A percentile compares a stretch with the other conserved stretches of the same genome.
Evolutionary conservation across 192 early-diverging fungal species (phyloP).

Genomic region (Dimargaris cristalligena): DNA sequence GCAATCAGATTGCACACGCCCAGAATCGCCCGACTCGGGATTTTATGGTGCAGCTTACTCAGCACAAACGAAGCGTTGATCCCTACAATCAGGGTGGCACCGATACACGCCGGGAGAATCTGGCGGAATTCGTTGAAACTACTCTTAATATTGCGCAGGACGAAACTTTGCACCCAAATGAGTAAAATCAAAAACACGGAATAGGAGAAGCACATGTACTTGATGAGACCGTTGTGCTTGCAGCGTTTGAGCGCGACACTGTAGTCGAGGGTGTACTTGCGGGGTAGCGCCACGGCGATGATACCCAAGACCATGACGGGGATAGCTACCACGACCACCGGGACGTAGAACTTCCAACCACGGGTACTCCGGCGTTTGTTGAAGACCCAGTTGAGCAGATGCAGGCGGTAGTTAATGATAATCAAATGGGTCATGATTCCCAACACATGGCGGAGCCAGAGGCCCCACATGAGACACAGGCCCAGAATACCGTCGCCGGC

Average conservation of each 20-base stretch:
- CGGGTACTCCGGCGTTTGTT: conserved; percentile 19
- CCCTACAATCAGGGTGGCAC: conserved; percentile 21
- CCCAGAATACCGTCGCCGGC: conserved; percentile 14
- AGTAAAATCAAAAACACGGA: conserved; percentile 18
- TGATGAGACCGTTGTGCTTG: conserved; percentile 16
- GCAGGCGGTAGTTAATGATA: conserved; percentile 20
- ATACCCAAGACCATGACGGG: conserved; percentile 17
- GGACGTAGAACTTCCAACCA: conserved; percentile 17
- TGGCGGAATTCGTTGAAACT: conserved; percentile 28
- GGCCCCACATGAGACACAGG: conserved; percentile 25
- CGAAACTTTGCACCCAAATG: conserved; percentile 17
- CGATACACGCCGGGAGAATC: conserved; percentile 15
- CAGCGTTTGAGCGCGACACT: conserved; percentile 16
- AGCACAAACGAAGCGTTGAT: conserved; percentile 15
- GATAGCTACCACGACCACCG: conserved; percentile 12
- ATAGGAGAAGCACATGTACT: conserved; percentile 21
- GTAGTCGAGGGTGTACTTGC: conserved; percentile 12
- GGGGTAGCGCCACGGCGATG: conserved; percentile 15
- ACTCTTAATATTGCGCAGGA: conserved; percentile 24
- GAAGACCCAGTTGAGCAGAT: conserved; percentile 19
- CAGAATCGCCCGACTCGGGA: conserved; percentile 20
- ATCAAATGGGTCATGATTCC: conserved; percentile 20
- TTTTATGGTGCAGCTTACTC: conserved; percentile 15
- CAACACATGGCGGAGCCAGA: conserved; percentile 24
- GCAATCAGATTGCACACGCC: conserved; percentile 13